Evolutionary conservation across 257 asterid species (phyloP).

Genomic region (Solanum neorickii): DNA sequence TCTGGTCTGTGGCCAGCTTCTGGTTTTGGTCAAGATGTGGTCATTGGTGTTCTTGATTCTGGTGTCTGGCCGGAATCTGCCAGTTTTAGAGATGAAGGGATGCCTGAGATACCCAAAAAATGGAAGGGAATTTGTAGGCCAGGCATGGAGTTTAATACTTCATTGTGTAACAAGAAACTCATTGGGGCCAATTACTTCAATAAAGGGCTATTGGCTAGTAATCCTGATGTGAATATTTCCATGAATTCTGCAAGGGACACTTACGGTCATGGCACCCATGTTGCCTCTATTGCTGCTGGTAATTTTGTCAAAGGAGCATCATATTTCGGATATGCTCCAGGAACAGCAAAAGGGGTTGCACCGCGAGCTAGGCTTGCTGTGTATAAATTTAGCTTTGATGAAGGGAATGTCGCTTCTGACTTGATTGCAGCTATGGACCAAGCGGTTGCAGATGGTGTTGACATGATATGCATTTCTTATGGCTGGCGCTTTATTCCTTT

Average conservation of each 20-base stretch:
- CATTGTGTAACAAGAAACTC: background rate
- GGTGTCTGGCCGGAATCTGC: conserved; percentile 1
- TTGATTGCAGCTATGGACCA: conserved; percentile 16
- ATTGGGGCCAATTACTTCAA: conserved; percentile 5
- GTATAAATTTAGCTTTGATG: conserved; percentile 3
- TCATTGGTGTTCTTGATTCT: conserved; percentile 3
- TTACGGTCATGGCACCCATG: conserved; percentile 4
- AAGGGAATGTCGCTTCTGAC: conserved; percentile 8
- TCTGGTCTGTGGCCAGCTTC: conserved; percentile 7
- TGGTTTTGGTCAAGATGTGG: background rate
- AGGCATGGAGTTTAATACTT: background rate
- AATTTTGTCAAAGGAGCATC: background rate
- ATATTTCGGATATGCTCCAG: conserved; percentile 4
- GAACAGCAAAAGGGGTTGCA: conserved; percentile 8
- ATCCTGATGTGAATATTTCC: background rate
- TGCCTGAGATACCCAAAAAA: background rate
- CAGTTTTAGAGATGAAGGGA: background rate
- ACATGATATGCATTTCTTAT: background rate
- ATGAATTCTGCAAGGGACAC: conserved; percentile 5
- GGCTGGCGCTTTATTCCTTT: background rate
- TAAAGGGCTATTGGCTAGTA: background rate
- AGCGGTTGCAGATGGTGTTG: conserved; percentile 11
- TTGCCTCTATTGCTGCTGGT: conserved; percentile 5
- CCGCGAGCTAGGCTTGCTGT: background rate
- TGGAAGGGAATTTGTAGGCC: conserved; percentile 1